Evolutionary conservation across 345 rosid species (phyloP).

Genomic region (Gossypioides kirkii): DNA sequence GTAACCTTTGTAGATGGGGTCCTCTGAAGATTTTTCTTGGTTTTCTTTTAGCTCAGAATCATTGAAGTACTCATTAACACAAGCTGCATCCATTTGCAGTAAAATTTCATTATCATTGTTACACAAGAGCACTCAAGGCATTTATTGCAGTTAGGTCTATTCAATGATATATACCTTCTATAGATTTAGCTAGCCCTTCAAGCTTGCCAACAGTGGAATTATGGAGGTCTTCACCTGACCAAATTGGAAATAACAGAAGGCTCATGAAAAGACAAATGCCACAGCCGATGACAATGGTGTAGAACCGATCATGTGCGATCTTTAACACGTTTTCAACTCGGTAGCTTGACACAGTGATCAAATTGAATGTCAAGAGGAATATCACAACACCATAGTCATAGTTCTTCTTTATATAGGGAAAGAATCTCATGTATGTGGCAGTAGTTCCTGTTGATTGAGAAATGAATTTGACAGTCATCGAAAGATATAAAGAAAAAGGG

Average conservation of each 20-base stretch:
- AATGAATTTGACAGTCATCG: neutral
- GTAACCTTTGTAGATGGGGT: slow-evolving; percentile 51
- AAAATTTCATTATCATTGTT: neutral
- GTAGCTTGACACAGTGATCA: slow-evolving; percentile 81
- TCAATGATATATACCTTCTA: slow-evolving; percentile 40
- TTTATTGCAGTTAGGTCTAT: neutral
- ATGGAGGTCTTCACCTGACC: slow-evolving; percentile 92
- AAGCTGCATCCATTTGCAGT: slow-evolving; percentile 41
- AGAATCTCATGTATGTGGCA: slow-evolving; percentile 71
- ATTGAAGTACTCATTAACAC: slow-evolving; percentile 62
- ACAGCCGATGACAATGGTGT: slow-evolving; percentile 70
- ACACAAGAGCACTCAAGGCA: neutral
- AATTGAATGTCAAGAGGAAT: slow-evolving; percentile 75
- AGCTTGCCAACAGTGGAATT: slow-evolving; percentile 61
- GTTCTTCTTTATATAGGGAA: slow-evolving; percentile 78
- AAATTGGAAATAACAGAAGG: slow-evolving; percentile 62
- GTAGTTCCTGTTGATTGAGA: slow-evolving; percentile 44
- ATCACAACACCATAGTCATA: slow-evolving; percentile 86
- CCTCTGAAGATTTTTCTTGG: slow-evolving; percentile 34
- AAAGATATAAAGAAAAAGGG: neutral
- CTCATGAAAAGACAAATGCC: slow-evolving; percentile 74
- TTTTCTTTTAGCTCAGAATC: slow-evolving; percentile 25
- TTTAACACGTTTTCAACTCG: slow-evolving; percentile 50
- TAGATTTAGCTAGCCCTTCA: slow-evolving; percentile 65
- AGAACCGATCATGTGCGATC: slow-evolving; percentile 61